Base-by-base conservation (phyloP, 2,329 filamentous ascomycete genomes). In the Diplodia mutila region DNA sequence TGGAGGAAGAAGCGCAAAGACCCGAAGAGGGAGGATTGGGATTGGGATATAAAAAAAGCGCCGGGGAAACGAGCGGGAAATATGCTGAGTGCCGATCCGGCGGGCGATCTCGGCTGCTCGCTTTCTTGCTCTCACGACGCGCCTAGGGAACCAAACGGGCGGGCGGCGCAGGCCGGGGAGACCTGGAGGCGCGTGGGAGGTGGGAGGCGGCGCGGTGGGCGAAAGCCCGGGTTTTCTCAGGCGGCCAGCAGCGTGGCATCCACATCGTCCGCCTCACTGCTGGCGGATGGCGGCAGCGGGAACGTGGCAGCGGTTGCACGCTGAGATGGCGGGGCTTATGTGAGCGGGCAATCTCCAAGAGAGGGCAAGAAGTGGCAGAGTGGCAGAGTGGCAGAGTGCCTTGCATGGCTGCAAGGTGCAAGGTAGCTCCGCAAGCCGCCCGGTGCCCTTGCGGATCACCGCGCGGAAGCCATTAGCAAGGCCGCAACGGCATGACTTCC, bases 401-500 rank as follows among this genome's bases (percentile, higher is more conserved):
- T 63, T 63, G 59, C 59, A 63, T 32, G 27, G 27, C 42, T 63
- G 59, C 59, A 63, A 63, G 59, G 59, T 63, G 42, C 59, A 18
- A 27, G 53, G 8, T 12, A n/a, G 27, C 51, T 32, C 25, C 23
- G 51, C 27, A 25, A n/a, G 25, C 16, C 23, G 34, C 34, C 51
- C 53, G 52, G 18, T 21, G 53, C 53, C 53, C 23, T 32, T 32
- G n/a, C 32, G 34, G 54, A 59, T 59, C 37, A 42, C 37, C 54
- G 57, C 37, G 37, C 23, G 39, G 25, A 21, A 48, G 59, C 59
- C 59, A 27, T 49, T 63, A 39, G 39, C 42, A 8, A 8, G 12
- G 37, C 54, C 14, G 34, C 55, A 63, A 63, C 59, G 59, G 59
- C 57, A 63, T 63, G 59, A 51, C 59, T 49, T 63, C 59, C 59